phyloP scores from a whole-genome alignment of 805 yeast species.

The Metschnikowia colocasiae region DNA sequence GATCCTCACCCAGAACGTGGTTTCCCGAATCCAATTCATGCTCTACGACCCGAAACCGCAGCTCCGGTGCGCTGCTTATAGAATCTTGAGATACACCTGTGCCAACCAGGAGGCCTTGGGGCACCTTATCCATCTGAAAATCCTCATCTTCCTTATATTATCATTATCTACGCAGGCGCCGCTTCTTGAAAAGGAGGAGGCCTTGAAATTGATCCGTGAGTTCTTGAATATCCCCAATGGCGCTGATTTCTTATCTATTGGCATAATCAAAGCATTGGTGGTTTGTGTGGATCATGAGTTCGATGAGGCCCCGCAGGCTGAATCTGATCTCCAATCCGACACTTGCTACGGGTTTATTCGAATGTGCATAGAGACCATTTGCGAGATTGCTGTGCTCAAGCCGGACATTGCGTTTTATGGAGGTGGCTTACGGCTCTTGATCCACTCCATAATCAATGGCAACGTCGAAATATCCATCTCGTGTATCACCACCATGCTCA shows the following conservation, averaged over 20 bases:
- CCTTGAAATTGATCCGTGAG: constrained; percentile 63
- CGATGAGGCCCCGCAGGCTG: constrained; percentile 6
- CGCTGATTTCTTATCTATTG: constrained; percentile 49
- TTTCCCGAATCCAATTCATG: constrained; percentile 57
- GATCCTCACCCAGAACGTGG: constrained; percentile 54
- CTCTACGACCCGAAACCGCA: constrained; percentile 55
- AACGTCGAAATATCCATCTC: constrained; percentile 19
- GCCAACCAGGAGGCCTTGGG: constrained; percentile 51
- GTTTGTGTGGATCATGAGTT: constrained; percentile 51
- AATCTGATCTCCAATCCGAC: constrained; percentile 1
- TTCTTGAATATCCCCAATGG: constrained; percentile 55
- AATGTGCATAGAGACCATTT: constrained; percentile 41
- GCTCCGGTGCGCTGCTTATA: constrained; percentile 71
- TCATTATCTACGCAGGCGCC: constrained; percentile 61
- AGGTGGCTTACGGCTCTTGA: constrained; percentile 51
- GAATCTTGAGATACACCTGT: constrained; percentile 65
- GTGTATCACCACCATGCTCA: constrained; percentile 44
- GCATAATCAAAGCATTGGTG: constrained; percentile 64
- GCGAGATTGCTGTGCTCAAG: constrained; percentile 36
- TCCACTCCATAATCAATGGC: constrained; percentile 34
- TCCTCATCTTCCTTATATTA: constrained; percentile 61
- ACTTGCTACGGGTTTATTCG: constrained; percentile 11
- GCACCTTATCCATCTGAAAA: constrained; percentile 49
- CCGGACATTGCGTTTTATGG: constrained; percentile 44
- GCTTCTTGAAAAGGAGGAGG: constrained; percentile 67